Conservation (phyloP, 768 basidiomycete genomes). For the Auriscalpium orientale region DNA sequence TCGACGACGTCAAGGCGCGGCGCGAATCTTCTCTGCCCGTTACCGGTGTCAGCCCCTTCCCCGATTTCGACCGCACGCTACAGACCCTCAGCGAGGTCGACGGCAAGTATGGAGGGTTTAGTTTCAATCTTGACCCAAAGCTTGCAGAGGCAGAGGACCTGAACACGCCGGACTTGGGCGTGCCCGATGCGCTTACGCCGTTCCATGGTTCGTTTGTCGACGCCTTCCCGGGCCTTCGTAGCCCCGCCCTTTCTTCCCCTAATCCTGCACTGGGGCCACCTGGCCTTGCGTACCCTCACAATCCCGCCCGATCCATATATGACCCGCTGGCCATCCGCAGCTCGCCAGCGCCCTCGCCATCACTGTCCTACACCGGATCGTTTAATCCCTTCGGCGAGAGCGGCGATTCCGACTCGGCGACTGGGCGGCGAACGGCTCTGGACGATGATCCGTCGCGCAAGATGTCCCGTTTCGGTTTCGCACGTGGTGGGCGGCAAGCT, state of each 20-base stretch:
- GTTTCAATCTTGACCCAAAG: conserved; percentile 81
- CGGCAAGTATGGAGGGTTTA: conserved; percentile 61
- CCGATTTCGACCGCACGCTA: conserved; percentile 81
- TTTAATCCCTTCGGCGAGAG: conserved; percentile 77
- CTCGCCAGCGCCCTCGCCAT: conserved; percentile 35
- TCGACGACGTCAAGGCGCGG: conserved; percentile 76
- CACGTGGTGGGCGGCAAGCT: conserved; percentile 25
- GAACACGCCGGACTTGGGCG: conserved; percentile 40
- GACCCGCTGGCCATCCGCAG: conserved; percentile 40
- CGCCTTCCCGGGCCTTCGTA: conserved; percentile 58
- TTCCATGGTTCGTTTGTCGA: conserved; percentile 62
- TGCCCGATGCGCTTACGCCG: conserved; percentile 35
- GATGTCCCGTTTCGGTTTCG: conserved; percentile 77
- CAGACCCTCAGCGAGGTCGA: conserved; percentile 62
- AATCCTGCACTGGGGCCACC: conserved; percentile 42
- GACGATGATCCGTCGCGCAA: conserved; percentile 59
- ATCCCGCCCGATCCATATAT: conserved; percentile 44
- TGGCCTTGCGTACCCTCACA: conserved; percentile 43
- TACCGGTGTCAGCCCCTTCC: conserved; percentile 60
- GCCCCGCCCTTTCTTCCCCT: conserved; percentile 20
- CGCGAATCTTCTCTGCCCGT: conserved; percentile 47
- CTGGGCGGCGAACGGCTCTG: conserved; percentile 31
- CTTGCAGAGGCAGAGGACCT: conserved; percentile 42
- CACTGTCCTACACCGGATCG: conserved; percentile 57
- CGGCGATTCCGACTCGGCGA: conserved; percentile 35